Percentiles rank a stretch among this genome's conserved stretches.
These are phyloP conservation scores for Kurtzmaniella quercitrusa DNA, from an alignment of 1,139 yeast species.

Conservation along the genomic window DNA sequence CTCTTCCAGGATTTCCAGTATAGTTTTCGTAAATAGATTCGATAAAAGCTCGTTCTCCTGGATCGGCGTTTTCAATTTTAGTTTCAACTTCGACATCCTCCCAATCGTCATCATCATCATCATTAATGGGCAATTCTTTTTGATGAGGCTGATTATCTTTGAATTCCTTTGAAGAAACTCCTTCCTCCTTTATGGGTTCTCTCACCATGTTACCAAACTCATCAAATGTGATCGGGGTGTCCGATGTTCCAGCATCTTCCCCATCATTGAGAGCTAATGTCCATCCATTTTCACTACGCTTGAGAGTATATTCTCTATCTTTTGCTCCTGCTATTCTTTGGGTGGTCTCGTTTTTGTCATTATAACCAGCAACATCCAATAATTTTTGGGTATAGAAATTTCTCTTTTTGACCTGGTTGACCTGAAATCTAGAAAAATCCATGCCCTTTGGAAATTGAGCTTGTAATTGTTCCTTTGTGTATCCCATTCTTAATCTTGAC, in stretches of 20 bases:
- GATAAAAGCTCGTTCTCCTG: slow-evolving; percentile 27
- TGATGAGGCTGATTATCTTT: neutral
- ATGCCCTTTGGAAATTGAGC: slow-evolving; percentile 74
- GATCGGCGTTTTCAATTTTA: slow-evolving; percentile 24
- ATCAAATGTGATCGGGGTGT: slow-evolving; percentile 43
- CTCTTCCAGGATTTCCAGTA: slow-evolving; percentile 10
- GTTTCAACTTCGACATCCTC: slow-evolving; percentile 51
- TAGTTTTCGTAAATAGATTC: slow-evolving; percentile 35
- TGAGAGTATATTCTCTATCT: slow-evolving; percentile 70
- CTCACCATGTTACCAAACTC: slow-evolving; percentile 21
- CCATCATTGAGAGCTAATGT: slow-evolving; percentile 58
- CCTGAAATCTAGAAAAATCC: slow-evolving; percentile 91
- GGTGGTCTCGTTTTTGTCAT: slow-evolving; percentile 45
- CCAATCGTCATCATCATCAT: slow-evolving; percentile 48
- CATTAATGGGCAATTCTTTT: slow-evolving; percentile 10
- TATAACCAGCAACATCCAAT: slow-evolving; percentile 83
- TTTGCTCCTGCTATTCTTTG: slow-evolving; percentile 82
- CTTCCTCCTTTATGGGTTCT: slow-evolving; percentile 4
- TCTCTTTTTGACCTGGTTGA: slow-evolving; percentile 86
- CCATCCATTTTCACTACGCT: slow-evolving; percentile 84
- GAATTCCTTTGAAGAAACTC: neutral
- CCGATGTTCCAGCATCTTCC: slow-evolving; percentile 29
- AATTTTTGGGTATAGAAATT: slow-evolving; percentile 84
- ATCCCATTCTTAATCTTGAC: slow-evolving; percentile 93
- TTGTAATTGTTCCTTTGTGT: slow-evolving; percentile 79